phyloP scores from a whole-genome alignment of 352 stramenopile genomes.

The Phytophthora boehmeriae region DNA sequence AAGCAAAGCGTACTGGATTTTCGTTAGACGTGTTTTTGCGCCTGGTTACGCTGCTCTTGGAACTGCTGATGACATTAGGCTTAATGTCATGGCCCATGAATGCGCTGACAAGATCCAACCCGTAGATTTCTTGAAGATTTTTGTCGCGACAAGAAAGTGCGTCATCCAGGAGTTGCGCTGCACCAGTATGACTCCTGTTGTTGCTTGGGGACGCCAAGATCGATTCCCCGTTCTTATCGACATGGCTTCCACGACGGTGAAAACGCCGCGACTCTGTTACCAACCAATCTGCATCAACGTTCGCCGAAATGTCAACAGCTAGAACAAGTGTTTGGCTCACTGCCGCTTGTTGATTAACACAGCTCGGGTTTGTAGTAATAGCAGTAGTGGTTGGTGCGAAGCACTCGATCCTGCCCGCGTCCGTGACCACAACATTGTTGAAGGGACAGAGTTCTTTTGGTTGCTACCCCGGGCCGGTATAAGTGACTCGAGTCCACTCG shows the following conservation, averaged over 20 bases:
- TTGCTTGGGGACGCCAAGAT: conserved; percentile 19
- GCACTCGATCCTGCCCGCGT: conserved; percentile 62
- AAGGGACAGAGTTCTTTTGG: conserved; percentile 1
- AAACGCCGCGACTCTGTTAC: conserved; percentile 33
- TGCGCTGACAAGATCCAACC: conserved; percentile 58
- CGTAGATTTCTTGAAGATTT: conserved; percentile 63
- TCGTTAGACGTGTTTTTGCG: conserved; percentile 12
- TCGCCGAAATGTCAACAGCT: conserved; percentile 55
- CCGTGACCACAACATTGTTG: conserved; percentile 49
- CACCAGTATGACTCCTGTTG: conserved; percentile 11
- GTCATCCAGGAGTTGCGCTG: conserved; percentile 20
- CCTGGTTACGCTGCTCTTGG: neutral
- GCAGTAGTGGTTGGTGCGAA: conserved; percentile 20
- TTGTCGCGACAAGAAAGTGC: conserved; percentile 27
- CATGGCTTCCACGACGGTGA: conserved; percentile 15
- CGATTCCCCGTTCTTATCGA: neutral
- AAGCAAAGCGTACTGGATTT: conserved; percentile 9
- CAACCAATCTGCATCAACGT: conserved; percentile 48
- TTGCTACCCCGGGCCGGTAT: conserved; percentile 13
- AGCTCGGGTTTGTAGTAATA: conserved; percentile 6
- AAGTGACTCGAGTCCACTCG: conserved; percentile 52
- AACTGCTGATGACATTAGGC: neutral
- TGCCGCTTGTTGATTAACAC: conserved; percentile 7
- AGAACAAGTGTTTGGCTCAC: conserved; percentile 26
- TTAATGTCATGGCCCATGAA: conserved; percentile 34